Percentiles rank a stretch among this genome's conserved stretches.
phyloP scores from a whole-genome alignment of 345 rosid genomes.

The Salix koriyanagi region DNA sequence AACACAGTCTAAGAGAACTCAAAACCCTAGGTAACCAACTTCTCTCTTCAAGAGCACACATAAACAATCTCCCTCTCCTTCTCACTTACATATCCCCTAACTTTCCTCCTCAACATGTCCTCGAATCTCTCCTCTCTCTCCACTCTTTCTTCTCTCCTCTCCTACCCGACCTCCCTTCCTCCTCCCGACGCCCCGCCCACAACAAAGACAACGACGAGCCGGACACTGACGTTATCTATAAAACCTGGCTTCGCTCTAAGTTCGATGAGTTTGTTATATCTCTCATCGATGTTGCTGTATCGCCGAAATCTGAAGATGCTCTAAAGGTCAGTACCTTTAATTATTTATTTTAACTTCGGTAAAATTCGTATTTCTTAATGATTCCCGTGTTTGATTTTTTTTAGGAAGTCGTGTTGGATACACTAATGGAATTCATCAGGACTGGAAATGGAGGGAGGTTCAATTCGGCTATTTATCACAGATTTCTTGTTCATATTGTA shows the following conservation, averaged over 20 bases:
- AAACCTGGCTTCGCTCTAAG: constrained; percentile 78
- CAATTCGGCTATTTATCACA: constrained; percentile 65
- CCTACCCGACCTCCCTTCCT: constrained; percentile 65
- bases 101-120: constrained; percentile 56
- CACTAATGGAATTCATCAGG: constrained; percentile 81
- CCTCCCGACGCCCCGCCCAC: constrained; percentile 15
- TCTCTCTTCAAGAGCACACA: constrained; percentile 66
- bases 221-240: constrained; percentile 48
- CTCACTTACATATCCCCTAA: constrained; percentile 57
- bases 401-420: constrained; percentile 72
- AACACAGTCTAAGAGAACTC: constrained; percentile 46
- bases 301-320: constrained; percentile 46
- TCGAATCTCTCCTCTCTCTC: constrained; percentile 83
- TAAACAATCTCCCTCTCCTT: constrained; percentile 76
- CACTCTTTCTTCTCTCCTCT: constrained; percentile 87
- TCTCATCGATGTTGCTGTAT: constrained; percentile 43
- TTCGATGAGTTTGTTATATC: constrained; percentile 62
- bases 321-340: constrained; percentile 39
- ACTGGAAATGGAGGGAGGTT: constrained; percentile 62
- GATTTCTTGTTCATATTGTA: constrained; percentile 61
- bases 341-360: not conserved
- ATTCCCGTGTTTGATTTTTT: not conserved
- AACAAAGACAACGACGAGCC: constrained; percentile 7
- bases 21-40: constrained; percentile 63
- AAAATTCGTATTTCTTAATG: not conserved